Evolutionary conservation across 2,329 filamentous ascomycete genomes (phyloP).

Genomic region (Microdochium bolleyi): DNA sequence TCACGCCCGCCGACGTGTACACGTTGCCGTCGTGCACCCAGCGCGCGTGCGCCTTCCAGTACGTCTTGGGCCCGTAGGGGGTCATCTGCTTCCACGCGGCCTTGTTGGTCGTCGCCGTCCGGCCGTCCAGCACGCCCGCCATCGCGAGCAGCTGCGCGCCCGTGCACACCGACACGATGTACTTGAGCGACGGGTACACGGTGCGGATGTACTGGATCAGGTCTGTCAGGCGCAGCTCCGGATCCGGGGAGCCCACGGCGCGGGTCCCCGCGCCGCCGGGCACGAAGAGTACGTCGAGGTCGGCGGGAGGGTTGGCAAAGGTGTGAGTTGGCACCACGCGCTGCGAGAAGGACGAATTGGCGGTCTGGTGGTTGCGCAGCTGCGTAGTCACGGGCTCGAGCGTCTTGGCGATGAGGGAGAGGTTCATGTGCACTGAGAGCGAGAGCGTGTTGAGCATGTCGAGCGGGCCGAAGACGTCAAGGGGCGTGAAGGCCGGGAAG

Average conservation of each 20-base stretch:
- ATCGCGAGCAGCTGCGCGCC: slow-evolving; percentile 41
- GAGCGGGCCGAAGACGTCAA: slow-evolving; percentile 19
- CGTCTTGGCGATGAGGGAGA: slow-evolving; percentile 13
- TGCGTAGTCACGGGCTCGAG: slow-evolving; percentile 11
- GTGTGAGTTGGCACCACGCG: slow-evolving; percentile 24
- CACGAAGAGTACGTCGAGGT: slow-evolving; percentile 46
- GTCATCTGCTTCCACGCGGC: slow-evolving; percentile 28
- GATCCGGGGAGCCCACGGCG: slow-evolving; percentile 16
- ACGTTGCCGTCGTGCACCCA: slow-evolving; percentile 51
- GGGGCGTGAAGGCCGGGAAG: slow-evolving; percentile 14
- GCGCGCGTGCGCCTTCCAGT: slow-evolving; percentile 45
- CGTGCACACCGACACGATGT: slow-evolving; percentile 50
- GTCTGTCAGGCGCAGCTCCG: slow-evolving; percentile 5
- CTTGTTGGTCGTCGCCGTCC: slow-evolving; percentile 52
- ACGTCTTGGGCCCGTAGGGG: slow-evolving; percentile 28
- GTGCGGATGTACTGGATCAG: slow-evolving; percentile 29
- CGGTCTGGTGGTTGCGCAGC: not conserved
- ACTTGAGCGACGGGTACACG: slow-evolving; percentile 29
- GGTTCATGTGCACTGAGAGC: slow-evolving; percentile 5
- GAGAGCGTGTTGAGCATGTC: slow-evolving; percentile 14
- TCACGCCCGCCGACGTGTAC: slow-evolving; percentile 50
- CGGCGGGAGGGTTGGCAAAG: slow-evolving; percentile 29
- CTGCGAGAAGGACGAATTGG: slow-evolving; percentile 1
- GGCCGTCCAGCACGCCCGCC: slow-evolving; percentile 44
- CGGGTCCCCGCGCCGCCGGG: slow-evolving; percentile 42